Evolutionary conservation across 306 rosid species (phyloP), one percentile per base, ranked within the genome.

Genomic region (Dalbergia cultrata): DNA sequence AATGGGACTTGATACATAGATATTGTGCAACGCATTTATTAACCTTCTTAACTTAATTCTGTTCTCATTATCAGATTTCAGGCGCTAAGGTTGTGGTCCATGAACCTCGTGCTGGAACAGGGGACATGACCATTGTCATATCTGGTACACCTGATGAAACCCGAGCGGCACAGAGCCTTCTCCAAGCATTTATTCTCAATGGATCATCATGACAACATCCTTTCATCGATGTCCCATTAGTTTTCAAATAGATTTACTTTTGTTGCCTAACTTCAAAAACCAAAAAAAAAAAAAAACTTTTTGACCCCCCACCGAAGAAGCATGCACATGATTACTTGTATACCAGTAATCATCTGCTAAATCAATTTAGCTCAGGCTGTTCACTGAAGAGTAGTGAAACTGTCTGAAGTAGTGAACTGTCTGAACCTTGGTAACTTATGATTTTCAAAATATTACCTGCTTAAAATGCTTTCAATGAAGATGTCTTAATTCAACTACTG

Each of bases 111-210:
- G 86, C 92, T 16, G 90, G 89, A 71, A 78, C 88, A 63, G 88
- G 89, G 13, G 90, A 87, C 70, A 84, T 89, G 75, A 88, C 84
- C 58, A 74, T 95, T 72, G 85, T 93, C 74, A 88, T 95, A 80
- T 93, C 99, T 22, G 99, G 99, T 66, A 90, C 97, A 59, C 99
- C 98, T 0, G 99, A 95, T 11, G 96, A 95, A 90, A 90, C 93
- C 66, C 99, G 84, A 82, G 98, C 94, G 22, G 99, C 99, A 4
- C 96, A 95, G 86, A 91, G 98, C 89, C 97, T 95, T 75, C 93
- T 95, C 45, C 99, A 95, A 61, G 99, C 99, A 5, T 95, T 91
- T 81, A 91, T 95, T 82, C 93, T 91, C 75, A 83, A 87, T 10
- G 97, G 97, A 80, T 83, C 97, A 26, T 86, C 95, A 77, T 85